Percentiles rank a stretch among this genome's conserved stretches.
Evolutionary conservation across 192 early-diverging fungal species (phyloP).

Genomic region (Entomortierella chlamydospora): DNA sequence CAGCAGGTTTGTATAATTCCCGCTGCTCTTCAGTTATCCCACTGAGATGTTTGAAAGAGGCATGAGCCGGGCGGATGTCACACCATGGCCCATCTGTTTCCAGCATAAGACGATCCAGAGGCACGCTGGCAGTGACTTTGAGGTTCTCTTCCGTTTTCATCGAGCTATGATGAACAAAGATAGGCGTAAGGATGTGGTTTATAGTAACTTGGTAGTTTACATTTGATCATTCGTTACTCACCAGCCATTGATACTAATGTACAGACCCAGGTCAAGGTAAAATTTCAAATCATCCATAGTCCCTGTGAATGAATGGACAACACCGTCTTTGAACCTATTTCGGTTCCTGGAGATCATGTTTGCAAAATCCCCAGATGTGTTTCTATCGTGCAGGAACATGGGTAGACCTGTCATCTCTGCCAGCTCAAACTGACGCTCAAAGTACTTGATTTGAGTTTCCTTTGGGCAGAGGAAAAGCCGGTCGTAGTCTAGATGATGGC

Average conservation of each 20-base stretch:
- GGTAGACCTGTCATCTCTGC: conserved; percentile 81
- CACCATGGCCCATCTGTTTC: conserved; percentile 96
- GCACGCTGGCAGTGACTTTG: conserved; percentile 74
- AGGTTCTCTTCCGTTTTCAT: conserved; percentile 89
- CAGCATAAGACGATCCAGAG: conserved; percentile 84
- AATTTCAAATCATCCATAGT: conserved; percentile 68
- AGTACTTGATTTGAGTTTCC: conserved; percentile 79
- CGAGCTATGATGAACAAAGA: conserved; percentile 55
- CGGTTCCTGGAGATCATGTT: conserved; percentile 65
- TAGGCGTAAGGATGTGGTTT: background rate
- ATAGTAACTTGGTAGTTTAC: no score
- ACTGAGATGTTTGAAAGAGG: conserved; percentile 71
- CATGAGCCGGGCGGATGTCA: conserved; percentile 89
- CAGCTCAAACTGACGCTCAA: conserved; percentile 82
- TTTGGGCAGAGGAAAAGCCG: conserved; percentile 83
- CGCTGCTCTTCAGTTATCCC: conserved; percentile 29
- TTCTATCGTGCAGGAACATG: conserved; percentile 91
- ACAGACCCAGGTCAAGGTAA: conserved; percentile 74
- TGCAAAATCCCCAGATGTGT: conserved; percentile 64
- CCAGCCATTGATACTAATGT: conserved; percentile 95
- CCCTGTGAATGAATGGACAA: conserved; percentile 93
- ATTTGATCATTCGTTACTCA: conserved; percentile 3
- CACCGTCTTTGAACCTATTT: conserved; percentile 70
- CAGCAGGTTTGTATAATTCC: conserved; percentile 49
- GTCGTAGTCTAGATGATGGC: conserved; percentile 81